Conservation (phyloP, 208 protist species). For the Acanthamoeba culbertsoni region DNA sequence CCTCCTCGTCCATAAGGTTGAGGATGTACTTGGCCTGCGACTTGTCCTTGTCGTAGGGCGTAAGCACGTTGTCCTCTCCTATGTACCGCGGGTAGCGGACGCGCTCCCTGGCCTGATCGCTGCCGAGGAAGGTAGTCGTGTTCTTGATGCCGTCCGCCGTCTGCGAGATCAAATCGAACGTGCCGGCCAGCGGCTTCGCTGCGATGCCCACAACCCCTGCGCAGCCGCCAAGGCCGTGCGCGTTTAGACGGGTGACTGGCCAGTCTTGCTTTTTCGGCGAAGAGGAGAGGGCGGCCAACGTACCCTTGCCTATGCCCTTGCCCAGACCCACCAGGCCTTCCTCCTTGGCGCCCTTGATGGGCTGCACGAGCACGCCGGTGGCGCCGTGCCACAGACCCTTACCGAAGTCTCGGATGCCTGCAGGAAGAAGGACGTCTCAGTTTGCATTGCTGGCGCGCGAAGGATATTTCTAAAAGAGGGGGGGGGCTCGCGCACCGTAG, state of each 20-base stretch:
- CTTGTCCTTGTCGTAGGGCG: neutral
- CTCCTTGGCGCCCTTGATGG: conserved; percentile 65
- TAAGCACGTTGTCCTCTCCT: conserved; percentile 6
- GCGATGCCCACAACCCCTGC: conserved; percentile 55
- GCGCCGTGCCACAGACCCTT: conserved; percentile 58
- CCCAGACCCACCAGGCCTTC: conserved; percentile 51
- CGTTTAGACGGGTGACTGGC: no score
- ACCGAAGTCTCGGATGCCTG: conserved; percentile 54
- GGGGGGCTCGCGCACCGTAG: neutral
- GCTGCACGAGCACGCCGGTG: conserved; percentile 63
- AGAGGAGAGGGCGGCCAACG: neutral
- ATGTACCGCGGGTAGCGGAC: conserved; percentile 13
- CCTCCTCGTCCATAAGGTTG: neutral
- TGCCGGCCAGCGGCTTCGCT: conserved; percentile 64
- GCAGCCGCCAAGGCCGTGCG: neutral
- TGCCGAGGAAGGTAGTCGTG: conserved; percentile 14
- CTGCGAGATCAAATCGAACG: conserved; percentile 66
- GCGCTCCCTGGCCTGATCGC: neutral
- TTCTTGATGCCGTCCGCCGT: conserved; percentile 60
- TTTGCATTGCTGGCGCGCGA: no score
- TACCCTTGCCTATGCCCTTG: conserved; percentile 44
- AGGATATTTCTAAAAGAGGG: neutral
- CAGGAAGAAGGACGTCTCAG: neutral
- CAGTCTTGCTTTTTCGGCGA: neutral
- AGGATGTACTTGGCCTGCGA: neutral